Base-by-base conservation (phyloP, 225 moss, liverwort and hornwort genomes). In the Climacium dendroides region DNA sequence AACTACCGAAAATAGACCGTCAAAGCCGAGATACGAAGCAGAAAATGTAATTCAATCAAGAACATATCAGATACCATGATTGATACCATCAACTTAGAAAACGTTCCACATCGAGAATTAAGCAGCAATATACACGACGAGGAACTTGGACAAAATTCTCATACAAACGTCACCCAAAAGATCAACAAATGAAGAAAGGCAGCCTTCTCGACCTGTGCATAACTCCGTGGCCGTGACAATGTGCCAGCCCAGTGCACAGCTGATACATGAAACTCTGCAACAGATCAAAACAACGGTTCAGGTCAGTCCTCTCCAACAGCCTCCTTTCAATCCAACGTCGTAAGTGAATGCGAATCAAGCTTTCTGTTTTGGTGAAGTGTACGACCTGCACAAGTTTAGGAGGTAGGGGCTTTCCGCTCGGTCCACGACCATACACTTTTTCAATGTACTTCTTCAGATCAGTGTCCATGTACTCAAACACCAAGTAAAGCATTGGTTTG, bases 381-480 rank as follows among this genome's bases (percentile, higher is more conserved):
- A 48, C 10, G n/a, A 93, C 93, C 93, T 93, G 93, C 15, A 93
- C 89, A 72, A 93, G 87, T 81, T 92, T 91, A 3, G 71, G 18
- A 29, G 91, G 91, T 50, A 93, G 89, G 32, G 90, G 81, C 87
- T 91, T 90, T 53, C 91, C 93, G 29, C 72, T 79, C 6, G 91
- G 89, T 37, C 91, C 93, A 54, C 90, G 93, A 53, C 90, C 93
- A 39, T 93, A 90, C 26, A 93, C 62, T 62, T 62, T 8, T 17
- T 93, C 91, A 16, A 92, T 90, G 62, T 93, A 93, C 84, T 91
- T 92, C 86, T 90, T 93, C 41, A 93, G 87, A 89, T 93, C 93
- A 23, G 91, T 93, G 59, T 93, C 93, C 93, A 93, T 93, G 55
- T 92, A 93, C 69, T 93, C 93, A 19, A 93, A 93, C 34, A 93